phyloP scores from a whole-genome alignment of 768 basidiomycete species.

The Hygrocybe punicea region DNA sequence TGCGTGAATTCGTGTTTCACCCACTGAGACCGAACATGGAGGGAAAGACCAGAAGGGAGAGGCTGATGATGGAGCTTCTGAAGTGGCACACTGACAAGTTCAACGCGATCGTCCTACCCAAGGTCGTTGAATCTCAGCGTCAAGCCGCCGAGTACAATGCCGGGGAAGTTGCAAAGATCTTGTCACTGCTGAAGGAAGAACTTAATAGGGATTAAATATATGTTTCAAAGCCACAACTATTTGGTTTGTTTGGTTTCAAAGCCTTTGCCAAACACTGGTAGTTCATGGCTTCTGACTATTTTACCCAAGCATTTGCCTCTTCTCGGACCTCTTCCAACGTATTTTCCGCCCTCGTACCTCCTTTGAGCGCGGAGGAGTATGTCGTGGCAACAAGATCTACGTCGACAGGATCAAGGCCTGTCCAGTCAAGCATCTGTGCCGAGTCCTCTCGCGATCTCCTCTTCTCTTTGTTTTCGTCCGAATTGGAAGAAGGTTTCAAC shows the following conservation, averaged over 20 bases:
- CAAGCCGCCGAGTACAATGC: conserved; percentile 37
- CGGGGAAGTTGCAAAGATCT: conserved; percentile 19
- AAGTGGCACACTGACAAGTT: conserved; percentile 60
- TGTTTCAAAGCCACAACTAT: too few relatives aligned
- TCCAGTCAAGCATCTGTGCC: conserved; percentile 35
- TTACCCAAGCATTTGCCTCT: conserved; percentile 58
- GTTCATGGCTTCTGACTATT: conserved; percentile 52
- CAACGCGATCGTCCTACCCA: conserved; percentile 33
- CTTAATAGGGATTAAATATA: too few relatives aligned
- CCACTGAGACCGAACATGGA: conserved; percentile 26
- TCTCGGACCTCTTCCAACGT: conserved; percentile 74
- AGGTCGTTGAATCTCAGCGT: conserved; percentile 33
- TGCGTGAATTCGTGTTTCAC: conserved; percentile 43
- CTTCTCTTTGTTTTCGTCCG: conserved; percentile 61
- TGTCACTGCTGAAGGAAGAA: too few relatives aligned
- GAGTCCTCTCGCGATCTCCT: conserved; percentile 35
- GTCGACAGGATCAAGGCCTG: conserved; percentile 24
- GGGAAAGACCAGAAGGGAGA: conserved; percentile 34
- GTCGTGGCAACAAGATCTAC: conserved; percentile 36
- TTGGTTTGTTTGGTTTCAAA: background rate
- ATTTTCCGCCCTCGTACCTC: conserved; percentile 71
- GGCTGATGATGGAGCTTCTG: conserved; percentile 44
- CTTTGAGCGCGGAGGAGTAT: conserved; percentile 67
- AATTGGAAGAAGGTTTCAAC: conserved; percentile 83
- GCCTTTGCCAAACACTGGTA: background rate